Conservation (phyloP, 805 yeast species). For the Vanderwaltozyma verrucispora region DNA sequence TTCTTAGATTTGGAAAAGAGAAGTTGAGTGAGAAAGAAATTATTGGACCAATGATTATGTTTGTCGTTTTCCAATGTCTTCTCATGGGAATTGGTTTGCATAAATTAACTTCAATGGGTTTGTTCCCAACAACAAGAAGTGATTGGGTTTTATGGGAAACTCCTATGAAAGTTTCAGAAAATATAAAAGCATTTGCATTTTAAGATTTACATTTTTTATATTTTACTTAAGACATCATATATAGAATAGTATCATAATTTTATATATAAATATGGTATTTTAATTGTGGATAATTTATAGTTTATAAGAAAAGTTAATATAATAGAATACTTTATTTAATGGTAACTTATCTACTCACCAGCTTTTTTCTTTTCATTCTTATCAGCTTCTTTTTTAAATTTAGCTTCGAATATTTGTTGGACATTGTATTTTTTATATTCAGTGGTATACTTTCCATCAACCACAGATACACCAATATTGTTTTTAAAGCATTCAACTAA, state of each 20-base stretch:
- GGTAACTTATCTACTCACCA: too few species aligned
- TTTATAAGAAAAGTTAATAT: too few species aligned
- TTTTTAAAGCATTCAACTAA: slow-evolving; percentile 83
- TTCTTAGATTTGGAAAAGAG: slow-evolving; percentile 27
- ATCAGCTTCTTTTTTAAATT: slow-evolving; percentile 13
- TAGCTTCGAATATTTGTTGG: slow-evolving; percentile 60
- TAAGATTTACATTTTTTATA: too few species aligned
- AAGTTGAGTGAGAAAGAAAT: slow-evolving; percentile 13
- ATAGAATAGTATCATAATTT: background rate
- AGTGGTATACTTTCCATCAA: slow-evolving; percentile 44
- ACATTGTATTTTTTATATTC: slow-evolving; percentile 61
- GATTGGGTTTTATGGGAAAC: slow-evolving; percentile 91
- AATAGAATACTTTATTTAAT: too few species aligned
- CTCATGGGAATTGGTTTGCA: slow-evolving; percentile 69
- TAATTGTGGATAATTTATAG: too few species aligned
- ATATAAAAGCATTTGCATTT: slow-evolving; percentile 15
- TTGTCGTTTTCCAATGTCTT: slow-evolving; percentile 37
- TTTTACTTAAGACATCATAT: too few species aligned
- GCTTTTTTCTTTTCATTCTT: background rate
- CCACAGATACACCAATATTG: slow-evolving; percentile 80
- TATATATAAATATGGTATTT: background rate
- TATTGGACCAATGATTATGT: slow-evolving; percentile 36
- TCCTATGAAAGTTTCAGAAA: slow-evolving; percentile 21
- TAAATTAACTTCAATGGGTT: slow-evolving; percentile 81
- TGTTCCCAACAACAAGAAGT: slow-evolving; percentile 75